Evolutionary conservation across 2,329 filamentous ascomycete genomes (phyloP).

Genomic region (Penicillium glabrum): DNA sequence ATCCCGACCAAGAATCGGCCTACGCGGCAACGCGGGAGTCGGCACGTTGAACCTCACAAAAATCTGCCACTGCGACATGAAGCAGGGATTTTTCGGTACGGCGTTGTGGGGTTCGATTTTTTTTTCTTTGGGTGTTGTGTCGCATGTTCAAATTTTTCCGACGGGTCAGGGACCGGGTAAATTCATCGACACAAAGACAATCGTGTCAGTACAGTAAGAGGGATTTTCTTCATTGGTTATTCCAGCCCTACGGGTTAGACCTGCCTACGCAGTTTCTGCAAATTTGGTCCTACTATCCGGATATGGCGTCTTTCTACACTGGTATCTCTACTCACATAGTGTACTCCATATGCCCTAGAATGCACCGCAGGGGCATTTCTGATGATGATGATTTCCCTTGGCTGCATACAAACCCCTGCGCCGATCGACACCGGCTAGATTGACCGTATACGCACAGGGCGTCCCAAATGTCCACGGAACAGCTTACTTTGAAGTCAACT

Average conservation of each 20-base stretch:
- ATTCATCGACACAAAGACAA: not conserved
- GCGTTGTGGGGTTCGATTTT: not conserved
- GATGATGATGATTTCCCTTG: constrained; percentile 7
- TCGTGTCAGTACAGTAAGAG: not conserved
- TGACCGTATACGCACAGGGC: not conserved
- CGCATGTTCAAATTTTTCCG: not conserved
- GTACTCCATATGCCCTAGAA: not conserved
- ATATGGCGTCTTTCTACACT: not conserved
- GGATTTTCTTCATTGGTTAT: not conserved
- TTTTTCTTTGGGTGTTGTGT: not conserved
- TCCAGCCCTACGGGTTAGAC: not conserved
- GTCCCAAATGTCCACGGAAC: not conserved
- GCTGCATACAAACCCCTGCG: constrained; percentile 19
- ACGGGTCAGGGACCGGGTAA: not conserved
- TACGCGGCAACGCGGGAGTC: constrained; percentile 24
- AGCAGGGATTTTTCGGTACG: not conserved
- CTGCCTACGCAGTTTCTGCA: not conserved
- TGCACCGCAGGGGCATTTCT: not conserved
- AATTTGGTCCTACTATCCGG: not conserved
- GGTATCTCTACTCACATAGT: no score
- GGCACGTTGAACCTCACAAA: constrained; percentile 14
- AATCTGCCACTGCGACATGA: not conserved
- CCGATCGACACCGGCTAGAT: constrained; percentile 9
- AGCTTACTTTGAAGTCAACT: not conserved
- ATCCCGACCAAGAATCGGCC: constrained; percentile 14